A percentile compares a stretch with the other conserved stretches of the same genome.
Conservation (phyloP, 345 rosid genomes). For the Corymbia maculata region DNA sequence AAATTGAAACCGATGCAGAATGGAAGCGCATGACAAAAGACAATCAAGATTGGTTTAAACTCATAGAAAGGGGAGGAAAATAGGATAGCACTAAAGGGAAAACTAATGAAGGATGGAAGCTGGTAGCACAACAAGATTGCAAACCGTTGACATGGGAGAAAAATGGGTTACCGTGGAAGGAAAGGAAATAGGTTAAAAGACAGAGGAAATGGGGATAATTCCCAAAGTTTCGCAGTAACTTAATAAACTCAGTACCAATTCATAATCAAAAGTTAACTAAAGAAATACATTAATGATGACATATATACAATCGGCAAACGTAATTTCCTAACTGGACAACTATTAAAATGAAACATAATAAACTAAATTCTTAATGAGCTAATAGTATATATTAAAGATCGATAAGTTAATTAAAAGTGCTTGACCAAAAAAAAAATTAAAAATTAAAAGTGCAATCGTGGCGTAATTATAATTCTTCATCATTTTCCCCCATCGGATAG, state of each 20-base stretch:
- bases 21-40: not conserved
- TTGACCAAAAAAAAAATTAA: too few relatives aligned
- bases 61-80: not conserved
- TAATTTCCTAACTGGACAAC: not conserved
- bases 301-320: not conserved
- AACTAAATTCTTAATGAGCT: not conserved
- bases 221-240: not conserved
- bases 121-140: too few relatives aligned
- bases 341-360: not conserved
- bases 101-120: too few relatives aligned
- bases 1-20: not conserved
- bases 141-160: too few relatives aligned
- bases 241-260: not conserved
- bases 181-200: not conserved
- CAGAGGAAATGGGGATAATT: not conserved
- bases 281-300: rapidly evolving
- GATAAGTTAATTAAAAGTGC: not conserved
- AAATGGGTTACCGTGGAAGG: too few relatives aligned
- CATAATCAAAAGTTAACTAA: not conserved
- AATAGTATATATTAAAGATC: not conserved
- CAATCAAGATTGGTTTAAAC: not conserved
- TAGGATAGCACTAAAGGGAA: not conserved
- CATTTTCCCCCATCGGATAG: not conserved
- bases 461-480: not conserved
- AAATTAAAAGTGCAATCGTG: not conserved